Evolutionary conservation across 495 filamentous ascomycete species (phyloP).

Genomic region (Hypoxylon subgilvum): DNA sequence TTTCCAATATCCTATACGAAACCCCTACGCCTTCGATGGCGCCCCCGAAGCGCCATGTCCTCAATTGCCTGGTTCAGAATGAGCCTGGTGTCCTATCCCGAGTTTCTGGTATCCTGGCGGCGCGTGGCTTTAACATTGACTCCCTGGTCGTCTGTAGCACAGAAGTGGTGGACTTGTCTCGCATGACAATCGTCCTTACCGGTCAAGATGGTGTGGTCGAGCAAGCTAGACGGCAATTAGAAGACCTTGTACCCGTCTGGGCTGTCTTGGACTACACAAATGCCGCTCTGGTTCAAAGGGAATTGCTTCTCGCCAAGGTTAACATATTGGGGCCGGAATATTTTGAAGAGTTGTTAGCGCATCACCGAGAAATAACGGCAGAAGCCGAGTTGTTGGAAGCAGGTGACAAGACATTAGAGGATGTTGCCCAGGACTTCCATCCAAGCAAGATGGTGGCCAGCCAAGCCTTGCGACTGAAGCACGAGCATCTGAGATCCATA

Average conservation of each 20-base stretch:
- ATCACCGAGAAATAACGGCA: conserved; percentile 78
- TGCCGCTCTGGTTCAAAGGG: conserved; percentile 92
- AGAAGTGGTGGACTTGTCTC: conserved; percentile 94
- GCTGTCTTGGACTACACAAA: conserved; percentile 95
- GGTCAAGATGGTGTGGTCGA: conserved; percentile 98
- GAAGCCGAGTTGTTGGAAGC: conserved; percentile 43
- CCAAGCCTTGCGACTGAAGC: conserved; percentile 91
- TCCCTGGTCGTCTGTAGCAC: conserved; percentile 96
- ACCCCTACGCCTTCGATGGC: conserved; percentile 82
- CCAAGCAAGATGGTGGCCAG: conserved; percentile 81
- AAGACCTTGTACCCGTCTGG: conserved; percentile 97
- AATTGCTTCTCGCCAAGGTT: conserved; percentile 94
- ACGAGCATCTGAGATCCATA: conserved; percentile 93
- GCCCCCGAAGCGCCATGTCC: conserved; percentile 89
- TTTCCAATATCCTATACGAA: conserved; percentile 98
- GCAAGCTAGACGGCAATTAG: conserved; percentile 92
- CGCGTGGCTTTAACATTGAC: conserved; percentile 98
- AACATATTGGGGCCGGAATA: conserved; percentile 95
- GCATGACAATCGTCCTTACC: conserved; percentile 97
- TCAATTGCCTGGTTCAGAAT: conserved; percentile 99
- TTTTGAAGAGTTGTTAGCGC: conserved; percentile 92
- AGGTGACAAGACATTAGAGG: conserved; percentile 46
- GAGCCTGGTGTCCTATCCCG: conserved; percentile 96
- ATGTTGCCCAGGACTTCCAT: conserved; percentile 73
- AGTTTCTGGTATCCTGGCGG: conserved; percentile 94